Evolutionary conservation across 1,139 yeast species (phyloP).

Genomic region (Saccharomycopsis hybrid): DNA sequence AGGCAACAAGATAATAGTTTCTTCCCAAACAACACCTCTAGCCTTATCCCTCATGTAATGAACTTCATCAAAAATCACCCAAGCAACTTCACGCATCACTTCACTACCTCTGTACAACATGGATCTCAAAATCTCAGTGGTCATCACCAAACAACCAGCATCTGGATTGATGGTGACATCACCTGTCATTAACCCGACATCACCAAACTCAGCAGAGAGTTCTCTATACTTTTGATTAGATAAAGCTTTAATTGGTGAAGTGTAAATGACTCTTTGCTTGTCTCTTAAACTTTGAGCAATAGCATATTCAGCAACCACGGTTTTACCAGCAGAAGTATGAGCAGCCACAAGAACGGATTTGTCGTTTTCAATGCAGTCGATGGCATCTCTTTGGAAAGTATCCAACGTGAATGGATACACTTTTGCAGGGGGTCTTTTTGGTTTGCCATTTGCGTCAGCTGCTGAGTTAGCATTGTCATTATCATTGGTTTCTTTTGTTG

Average conservation of each 20-base stretch:
- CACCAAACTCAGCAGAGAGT: constrained; percentile 84
- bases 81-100: constrained; percentile 92
- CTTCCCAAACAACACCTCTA: constrained; percentile 99
- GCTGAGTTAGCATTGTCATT: background rate
- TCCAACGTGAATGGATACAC: constrained; percentile 88
- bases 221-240: constrained; percentile 96
- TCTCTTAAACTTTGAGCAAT: constrained; percentile 89
- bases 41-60: constrained; percentile 95
- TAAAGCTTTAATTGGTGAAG: constrained; percentile 95
- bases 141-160: constrained; percentile 96
- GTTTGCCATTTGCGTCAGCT: background rate
- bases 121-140: constrained; percentile 89
- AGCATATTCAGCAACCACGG: constrained; percentile 98
- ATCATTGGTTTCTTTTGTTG: too few species aligned
- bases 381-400: constrained; percentile 94
- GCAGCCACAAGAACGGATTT: constrained; percentile 98
- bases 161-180: constrained; percentile 97
- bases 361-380: constrained; percentile 86
- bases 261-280: constrained; percentile 90
- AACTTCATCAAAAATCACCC: constrained; percentile 94
- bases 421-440: constrained; percentile 43
- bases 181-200: constrained; percentile 96
- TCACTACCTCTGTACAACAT: constrained; percentile 95
- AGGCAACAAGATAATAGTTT: constrained; percentile 89
- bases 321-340: constrained; percentile 97